Evolutionary conservation across 1,284 basidiomycete species (phyloP), one percentile per base, ranked within the genome.

Genomic region (Entoloma clypeatum): DNA sequence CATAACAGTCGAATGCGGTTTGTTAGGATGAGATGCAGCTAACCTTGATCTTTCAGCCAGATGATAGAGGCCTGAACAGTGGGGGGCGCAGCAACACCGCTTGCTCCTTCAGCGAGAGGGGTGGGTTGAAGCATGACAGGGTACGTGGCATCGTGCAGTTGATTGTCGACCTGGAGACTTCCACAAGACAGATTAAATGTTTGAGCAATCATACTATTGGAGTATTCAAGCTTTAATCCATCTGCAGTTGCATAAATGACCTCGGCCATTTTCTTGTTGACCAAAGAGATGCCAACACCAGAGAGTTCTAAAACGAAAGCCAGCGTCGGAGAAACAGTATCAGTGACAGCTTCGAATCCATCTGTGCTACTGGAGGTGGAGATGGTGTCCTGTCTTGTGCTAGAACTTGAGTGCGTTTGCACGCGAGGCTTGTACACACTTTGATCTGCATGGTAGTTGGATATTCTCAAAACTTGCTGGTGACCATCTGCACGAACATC

Each of bases 121-220:
- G 92, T 94, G 0, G 96, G 96, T 59, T 99, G 96, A 27, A 99
- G 72, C 40, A 99, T 82, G 47, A 99, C 94, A 0, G 96, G 94
- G 72, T 89, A 99, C 10, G 95, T 65, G 14, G 92, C 93, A 44
- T 97, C 96, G 50, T 98, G 95, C 6, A 99, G 77, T 62, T 99
- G 96, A 59, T 99, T 99, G 65, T 98, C 94, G 49, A 99, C 81
- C 63, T 99, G 95, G 19, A 99, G 76, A 61, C 78, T 86, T 35
- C 91, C 92, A 61, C 86, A 91, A n/a, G 86, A 81, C 30, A 97
- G 35, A 36, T 80, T 90, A 40, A 92, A 71, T 7, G 89, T 78
- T 55, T 95, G 91, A 17, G 91, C 88, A 29, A 86, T 74, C 1
- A 79, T 71, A 49, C 85, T 95, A 60, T 91, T 81, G 35, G 77